These are phyloP conservation scores for Truncatella angustata DNA, from an alignment of 2,329 filamentous ascomycete genomes.

Conservation along the genomic window DNA sequence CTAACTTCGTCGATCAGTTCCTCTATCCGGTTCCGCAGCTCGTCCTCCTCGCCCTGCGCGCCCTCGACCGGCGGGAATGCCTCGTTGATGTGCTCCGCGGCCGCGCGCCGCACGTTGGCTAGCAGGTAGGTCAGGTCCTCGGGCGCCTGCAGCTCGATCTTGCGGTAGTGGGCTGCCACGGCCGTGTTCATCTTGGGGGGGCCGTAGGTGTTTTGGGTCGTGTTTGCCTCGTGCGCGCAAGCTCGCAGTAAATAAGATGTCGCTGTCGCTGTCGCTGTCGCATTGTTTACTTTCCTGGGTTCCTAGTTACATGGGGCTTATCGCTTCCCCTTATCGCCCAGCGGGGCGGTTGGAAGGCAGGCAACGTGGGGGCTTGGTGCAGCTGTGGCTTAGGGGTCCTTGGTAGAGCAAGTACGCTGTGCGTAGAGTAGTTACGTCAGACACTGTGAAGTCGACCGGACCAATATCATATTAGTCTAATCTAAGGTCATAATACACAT, in stretches of 20 bases:
- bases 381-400: no score
- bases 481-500: no score
- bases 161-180: slow-evolving; percentile 52
- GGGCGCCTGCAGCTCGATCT: slow-evolving; percentile 76
- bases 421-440: no score
- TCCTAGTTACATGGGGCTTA: no score
- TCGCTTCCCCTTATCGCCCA: no score
- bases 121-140: slow-evolving; percentile 71
- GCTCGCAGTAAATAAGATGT: neutral
- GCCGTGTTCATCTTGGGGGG: slow-evolving; percentile 18
- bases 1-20: slow-evolving; percentile 57
- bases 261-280: neutral
- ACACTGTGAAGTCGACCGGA: no score
- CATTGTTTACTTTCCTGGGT: slow-evolving; percentile 3
- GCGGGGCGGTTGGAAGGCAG: no score
- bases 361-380: no score
- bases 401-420: no score
- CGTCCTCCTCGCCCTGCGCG: slow-evolving; percentile 49
- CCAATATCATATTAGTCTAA: no score
- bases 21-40: slow-evolving; percentile 58
- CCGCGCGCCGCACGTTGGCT: slow-evolving; percentile 66
- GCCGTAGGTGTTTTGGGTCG: neutral
- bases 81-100: slow-evolving; percentile 63
- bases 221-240: no score
- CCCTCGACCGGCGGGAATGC: slow-evolving; percentile 65